phyloP scores from a whole-genome alignment of 768 basidiomycete genomes.

The Boletus rubescentipes region DNA sequence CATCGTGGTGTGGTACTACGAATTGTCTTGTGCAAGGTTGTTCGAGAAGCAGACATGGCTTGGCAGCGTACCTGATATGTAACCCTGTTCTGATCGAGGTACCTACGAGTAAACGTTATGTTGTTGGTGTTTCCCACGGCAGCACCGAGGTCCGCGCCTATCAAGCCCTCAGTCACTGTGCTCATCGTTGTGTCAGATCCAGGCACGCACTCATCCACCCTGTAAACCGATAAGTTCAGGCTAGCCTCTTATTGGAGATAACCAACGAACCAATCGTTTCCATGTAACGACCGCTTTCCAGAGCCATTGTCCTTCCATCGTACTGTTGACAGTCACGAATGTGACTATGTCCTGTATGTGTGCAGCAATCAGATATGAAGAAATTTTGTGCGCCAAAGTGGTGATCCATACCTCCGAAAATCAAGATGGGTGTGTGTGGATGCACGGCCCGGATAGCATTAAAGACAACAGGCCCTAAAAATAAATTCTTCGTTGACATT shows the following conservation, averaged over 20 bases:
- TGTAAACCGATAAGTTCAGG: background rate
- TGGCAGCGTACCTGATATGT: constrained; percentile 60
- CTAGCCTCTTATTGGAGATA: background rate
- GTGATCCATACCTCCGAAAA: constrained; percentile 62
- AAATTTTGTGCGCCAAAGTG: background rate
- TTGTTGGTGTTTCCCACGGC: constrained; percentile 41
- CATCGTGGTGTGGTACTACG: constrained; percentile 62
- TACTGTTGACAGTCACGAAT: constrained; percentile 30
- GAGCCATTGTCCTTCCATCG: constrained; percentile 31
- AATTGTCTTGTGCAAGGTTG: background rate
- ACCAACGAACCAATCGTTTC: constrained; percentile 73
- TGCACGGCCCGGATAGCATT: constrained; percentile 73
- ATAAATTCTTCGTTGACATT: background rate
- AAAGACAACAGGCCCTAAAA: constrained; percentile 69
- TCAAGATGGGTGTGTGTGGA: constrained; percentile 72
- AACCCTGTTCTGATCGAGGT: constrained; percentile 77
- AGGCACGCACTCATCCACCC: constrained; percentile 61
- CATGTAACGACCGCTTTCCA: constrained; percentile 89
- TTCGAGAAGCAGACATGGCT: background rate
- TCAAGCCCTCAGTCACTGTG: background rate
- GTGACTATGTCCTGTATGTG: constrained; percentile 48
- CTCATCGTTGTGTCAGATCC: background rate
- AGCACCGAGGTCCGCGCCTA: constrained; percentile 50
- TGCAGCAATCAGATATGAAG: background rate
- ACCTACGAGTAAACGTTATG: constrained; percentile 65